Percentiles rank a stretch among this genome's conserved stretches.
phyloP scores from a whole-genome alignment of 2,329 filamentous ascomycete species.

The Colletotrichum costaricense region DNA sequence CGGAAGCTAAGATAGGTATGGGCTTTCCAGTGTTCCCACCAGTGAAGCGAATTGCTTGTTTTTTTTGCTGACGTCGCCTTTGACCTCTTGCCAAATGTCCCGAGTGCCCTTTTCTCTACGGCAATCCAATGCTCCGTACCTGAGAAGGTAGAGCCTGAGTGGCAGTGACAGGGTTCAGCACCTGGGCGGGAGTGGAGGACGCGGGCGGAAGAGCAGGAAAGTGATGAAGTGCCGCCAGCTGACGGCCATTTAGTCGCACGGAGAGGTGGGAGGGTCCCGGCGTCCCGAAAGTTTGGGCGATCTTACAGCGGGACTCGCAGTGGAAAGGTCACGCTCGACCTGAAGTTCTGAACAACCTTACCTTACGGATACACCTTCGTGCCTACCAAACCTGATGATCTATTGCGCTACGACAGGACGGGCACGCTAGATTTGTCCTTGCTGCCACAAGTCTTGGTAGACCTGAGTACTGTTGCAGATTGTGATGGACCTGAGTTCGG shows the following conservation, averaged over 20 bases:
- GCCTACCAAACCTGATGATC: neutral
- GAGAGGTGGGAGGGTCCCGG: slow-evolving; percentile 27
- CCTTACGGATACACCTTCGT: neutral
- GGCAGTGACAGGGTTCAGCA: slow-evolving; percentile 15
- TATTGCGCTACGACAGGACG: slow-evolving; percentile 14
- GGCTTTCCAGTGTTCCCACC: slow-evolving; percentile 1
- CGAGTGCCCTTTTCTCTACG: neutral
- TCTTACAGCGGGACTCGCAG: slow-evolving; percentile 4
- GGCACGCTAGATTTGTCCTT: slow-evolving; percentile 12
- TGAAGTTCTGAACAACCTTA: neutral
- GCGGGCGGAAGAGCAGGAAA: neutral
- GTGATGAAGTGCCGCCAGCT: neutral
- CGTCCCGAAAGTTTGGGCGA: slow-evolving; percentile 26
- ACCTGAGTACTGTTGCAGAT: slow-evolving; percentile 7
- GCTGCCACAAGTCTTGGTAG: neutral
- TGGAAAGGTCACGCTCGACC: neutral
- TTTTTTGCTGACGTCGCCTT: slow-evolving; percentile 29
- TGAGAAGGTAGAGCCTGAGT: too few species aligned
- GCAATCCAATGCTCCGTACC: too few species aligned
- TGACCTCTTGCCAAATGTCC: neutral
- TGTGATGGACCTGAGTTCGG: slow-evolving; percentile 16
- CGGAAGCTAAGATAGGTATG: slow-evolving; percentile 17
- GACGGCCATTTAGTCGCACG: slow-evolving; percentile 3
- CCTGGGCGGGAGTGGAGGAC: neutral
- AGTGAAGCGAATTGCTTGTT: slow-evolving; percentile 30